Evolutionary conservation across 257 asterid species (phyloP), one percentile per base, ranked within the genome.

Genomic region (Asclepias syriaca): DNA sequence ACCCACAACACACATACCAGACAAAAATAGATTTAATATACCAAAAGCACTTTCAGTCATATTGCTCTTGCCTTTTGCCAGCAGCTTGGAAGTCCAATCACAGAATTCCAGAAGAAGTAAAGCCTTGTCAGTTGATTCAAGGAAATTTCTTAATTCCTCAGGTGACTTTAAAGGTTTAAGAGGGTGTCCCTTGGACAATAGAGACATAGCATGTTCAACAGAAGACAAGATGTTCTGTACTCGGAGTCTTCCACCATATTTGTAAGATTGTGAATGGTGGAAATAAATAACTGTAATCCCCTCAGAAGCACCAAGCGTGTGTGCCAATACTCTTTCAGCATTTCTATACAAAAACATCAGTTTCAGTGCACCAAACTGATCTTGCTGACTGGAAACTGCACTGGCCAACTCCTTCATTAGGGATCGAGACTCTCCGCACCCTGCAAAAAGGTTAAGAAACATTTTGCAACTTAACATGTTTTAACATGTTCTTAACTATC

Each of bases 401-500:
- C 73, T 70, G 77, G 90, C 83, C 74, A 94, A 78, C 76, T 82
- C 87, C 87, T 85, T 91, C 96, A 80, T 90, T 40, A 94, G 92
- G 75, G 93, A 80, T 77, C 90, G 84, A 29, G 97, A 82, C 83
- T 94, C 97, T 39, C 98, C 99, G 57, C 86, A 94, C 99, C 99
- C 99, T 94, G 73, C 45, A 56, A 68, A 84, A 72, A 45, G 74
- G 67, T 57, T 45, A 46, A 77, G 75, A 34, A 63, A 11, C 67
- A 63, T 60, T 6, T 27, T n/a, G 1, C 21, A 21, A 29, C 21
- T 19, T 43, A 58, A 11, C 24, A 2, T 58, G 18, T 13, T 6
- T 19, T 43, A 58, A 11, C 24, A 2, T 58, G 18, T 13, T 6
- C 3, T 59, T 59, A 27, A 27, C 40, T 27, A 11, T 59, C 65